Percentiles rank a stretch among this genome's conserved stretches.
Evolutionary conservation across 2,329 filamentous ascomycete species (phyloP).

Genomic region (Exophiala bonariae): DNA sequence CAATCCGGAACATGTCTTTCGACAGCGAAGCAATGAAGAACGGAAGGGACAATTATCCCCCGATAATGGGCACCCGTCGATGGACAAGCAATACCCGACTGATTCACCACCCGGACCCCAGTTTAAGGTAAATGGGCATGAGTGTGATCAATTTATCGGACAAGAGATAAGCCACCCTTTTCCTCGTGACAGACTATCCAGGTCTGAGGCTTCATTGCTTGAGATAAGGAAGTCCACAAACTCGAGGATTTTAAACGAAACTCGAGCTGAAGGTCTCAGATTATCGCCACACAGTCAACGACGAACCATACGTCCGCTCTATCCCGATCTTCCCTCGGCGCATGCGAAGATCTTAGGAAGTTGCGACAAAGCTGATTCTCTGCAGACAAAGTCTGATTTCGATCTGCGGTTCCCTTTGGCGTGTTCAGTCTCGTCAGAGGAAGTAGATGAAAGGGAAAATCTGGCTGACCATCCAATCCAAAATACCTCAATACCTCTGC

Average conservation of each 20-base stretch:
- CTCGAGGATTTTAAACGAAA: slow-evolving; percentile 5
- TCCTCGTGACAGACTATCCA: too few species aligned
- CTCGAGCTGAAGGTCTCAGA: slow-evolving; percentile 4
- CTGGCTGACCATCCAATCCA: background rate
- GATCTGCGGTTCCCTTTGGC: background rate
- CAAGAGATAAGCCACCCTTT: too few species aligned
- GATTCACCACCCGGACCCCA: too few species aligned
- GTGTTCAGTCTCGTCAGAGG: slow-evolving; percentile 4
- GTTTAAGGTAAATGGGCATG: too few species aligned
- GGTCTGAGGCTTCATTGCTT: too few species aligned
- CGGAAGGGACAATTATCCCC: too few species aligned
- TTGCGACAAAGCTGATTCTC: background rate
- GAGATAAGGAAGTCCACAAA: background rate
- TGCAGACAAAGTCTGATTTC: too few species aligned
- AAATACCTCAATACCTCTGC: slow-evolving; percentile 10
- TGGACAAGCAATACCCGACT: too few species aligned
- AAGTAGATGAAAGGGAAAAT: slow-evolving; percentile 4
- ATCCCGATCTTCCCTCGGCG: slow-evolving; percentile 18
- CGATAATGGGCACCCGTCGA: too few species aligned
- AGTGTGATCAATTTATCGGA: too few species aligned
- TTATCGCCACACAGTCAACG: background rate
- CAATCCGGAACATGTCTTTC: too few species aligned
- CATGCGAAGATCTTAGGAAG: slow-evolving; percentile 18
- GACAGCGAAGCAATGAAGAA: too few species aligned
- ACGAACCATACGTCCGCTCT: slow-evolving; percentile 12